A percentile compares a stretch with the other conserved stretches of the same genome.
Evolutionary conservation across 1,284 basidiomycete genomes (phyloP).

Genomic region (Melampsora americana): DNA sequence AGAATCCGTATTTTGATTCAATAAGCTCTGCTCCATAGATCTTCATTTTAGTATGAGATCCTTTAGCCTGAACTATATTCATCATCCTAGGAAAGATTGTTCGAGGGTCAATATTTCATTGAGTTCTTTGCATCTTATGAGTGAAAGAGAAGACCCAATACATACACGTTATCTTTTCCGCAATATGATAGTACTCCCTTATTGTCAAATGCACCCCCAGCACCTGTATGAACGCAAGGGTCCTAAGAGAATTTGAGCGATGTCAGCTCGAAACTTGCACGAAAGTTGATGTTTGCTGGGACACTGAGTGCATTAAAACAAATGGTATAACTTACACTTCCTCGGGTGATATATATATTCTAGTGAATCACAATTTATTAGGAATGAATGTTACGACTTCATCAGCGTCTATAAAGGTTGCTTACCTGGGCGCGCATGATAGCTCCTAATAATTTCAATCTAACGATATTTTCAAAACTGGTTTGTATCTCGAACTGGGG

Average conservation of each 20-base stretch:
- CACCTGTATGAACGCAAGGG: conserved; percentile 31
- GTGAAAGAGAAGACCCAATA: background rate
- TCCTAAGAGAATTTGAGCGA: conserved; percentile 12
- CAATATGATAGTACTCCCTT: conserved; percentile 33
- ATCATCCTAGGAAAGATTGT: conserved; percentile 24
- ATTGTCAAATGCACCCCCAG: conserved; percentile 17
- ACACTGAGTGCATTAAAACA: background rate
- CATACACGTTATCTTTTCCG: conserved; percentile 34
- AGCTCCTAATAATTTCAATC: conserved; percentile 32
- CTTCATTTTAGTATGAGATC: conserved; percentile 22
- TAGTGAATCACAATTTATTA: background rate
- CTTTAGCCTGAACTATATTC: conserved; percentile 42
- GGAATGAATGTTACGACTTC: background rate
- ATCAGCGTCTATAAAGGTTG: background rate
- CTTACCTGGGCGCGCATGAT: conserved; percentile 40
- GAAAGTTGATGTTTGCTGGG: background rate
- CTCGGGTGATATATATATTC: conserved; percentile 37
- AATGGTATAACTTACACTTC: conserved; percentile 24
- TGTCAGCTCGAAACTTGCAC: background rate
- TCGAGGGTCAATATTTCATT: background rate
- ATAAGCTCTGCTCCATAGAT: conserved; percentile 30
- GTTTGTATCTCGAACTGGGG: conserved; percentile 25
- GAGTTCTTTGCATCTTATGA: background rate
- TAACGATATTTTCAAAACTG: conserved; percentile 28
- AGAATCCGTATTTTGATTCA: conserved; percentile 36